phyloP scores from a whole-genome alignment of 1,284 basidiomycete species.

The Bjerkandera adusta region DNA sequence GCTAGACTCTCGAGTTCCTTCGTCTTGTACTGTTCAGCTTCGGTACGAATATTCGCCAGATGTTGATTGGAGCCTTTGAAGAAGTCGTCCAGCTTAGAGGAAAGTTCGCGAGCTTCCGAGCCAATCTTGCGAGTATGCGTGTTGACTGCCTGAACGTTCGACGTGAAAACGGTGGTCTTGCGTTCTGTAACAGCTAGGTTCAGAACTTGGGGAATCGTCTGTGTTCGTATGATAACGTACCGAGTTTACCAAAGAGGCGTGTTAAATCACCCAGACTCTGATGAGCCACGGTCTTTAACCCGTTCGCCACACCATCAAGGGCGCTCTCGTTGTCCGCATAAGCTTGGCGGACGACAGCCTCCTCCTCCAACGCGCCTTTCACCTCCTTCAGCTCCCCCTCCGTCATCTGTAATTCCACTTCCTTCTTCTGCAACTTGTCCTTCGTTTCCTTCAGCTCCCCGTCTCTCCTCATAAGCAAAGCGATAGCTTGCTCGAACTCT shows the following conservation, averaged over 20 bases:
- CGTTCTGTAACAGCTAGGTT: conserved; percentile 65
- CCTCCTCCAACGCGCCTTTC: conserved; percentile 69
- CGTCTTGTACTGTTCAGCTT: conserved; percentile 56
- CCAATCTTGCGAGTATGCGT: conserved; percentile 60
- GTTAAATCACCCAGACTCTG: conserved; percentile 74
- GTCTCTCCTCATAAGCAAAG: conserved; percentile 70
- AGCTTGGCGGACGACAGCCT: conserved; percentile 72
- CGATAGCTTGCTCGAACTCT: conserved; percentile 88
- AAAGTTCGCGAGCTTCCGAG: conserved; percentile 50
- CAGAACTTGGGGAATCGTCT: conserved; percentile 5
- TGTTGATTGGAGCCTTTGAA: conserved; percentile 53
- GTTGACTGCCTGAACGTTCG: conserved; percentile 66
- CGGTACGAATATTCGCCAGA: conserved; percentile 49
- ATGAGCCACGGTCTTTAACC: conserved; percentile 63
- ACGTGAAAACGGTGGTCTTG: conserved; percentile 63
- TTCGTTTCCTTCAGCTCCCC: conserved; percentile 71
- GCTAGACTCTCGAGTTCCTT: conserved; percentile 55
- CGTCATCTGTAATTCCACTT: conserved; percentile 41
- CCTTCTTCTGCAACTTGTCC: conserved; percentile 53
- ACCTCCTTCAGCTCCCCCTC: conserved; percentile 32
- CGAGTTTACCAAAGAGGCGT: conserved; percentile 81
- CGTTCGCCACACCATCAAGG: conserved; percentile 70
- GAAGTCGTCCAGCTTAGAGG: conserved; percentile 62
- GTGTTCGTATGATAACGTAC: conserved; percentile 36
- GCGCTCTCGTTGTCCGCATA: conserved; percentile 74